phyloP scores from a whole-genome alignment of 108 stramenopile species.

The Fragilaria crotonensis region DNA sequence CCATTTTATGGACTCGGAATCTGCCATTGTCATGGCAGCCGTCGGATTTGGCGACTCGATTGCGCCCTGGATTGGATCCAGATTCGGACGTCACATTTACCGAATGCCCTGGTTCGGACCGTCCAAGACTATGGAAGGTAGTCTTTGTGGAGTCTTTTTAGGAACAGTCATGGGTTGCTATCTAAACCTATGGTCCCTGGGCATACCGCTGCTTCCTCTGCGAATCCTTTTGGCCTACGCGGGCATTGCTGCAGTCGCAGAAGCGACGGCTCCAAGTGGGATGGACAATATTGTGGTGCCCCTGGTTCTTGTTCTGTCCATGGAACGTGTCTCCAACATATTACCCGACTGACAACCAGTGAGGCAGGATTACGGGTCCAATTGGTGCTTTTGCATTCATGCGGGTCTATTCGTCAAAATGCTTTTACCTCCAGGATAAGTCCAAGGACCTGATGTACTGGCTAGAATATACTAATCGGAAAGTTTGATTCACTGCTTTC shows the following conservation, averaged over 20 bases:
- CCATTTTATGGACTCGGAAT: slow-evolving; percentile 14
- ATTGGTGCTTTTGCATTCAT: neutral
- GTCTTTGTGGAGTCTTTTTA: slow-evolving; percentile 52
- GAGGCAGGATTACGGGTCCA: neutral
- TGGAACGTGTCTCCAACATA: slow-evolving; percentile 13
- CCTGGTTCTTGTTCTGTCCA: slow-evolving; percentile 39
- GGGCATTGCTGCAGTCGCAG: slow-evolving; percentile 51
- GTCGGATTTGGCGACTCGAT: slow-evolving; percentile 54
- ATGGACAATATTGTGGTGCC: slow-evolving; percentile 62
- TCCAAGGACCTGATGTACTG: no score
- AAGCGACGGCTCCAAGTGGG: slow-evolving; percentile 55
- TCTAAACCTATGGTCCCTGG: slow-evolving; percentile 42
- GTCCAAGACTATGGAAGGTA: slow-evolving; percentile 69
- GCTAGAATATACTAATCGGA: no score
- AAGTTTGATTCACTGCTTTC: no score
- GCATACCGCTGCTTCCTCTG: slow-evolving; percentile 35
- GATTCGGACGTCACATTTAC: slow-evolving; percentile 56
- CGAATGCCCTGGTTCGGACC: slow-evolving; percentile 46
- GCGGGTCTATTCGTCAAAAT: neutral
- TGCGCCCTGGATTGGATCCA: slow-evolving; percentile 41
- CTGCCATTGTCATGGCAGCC: slow-evolving; percentile 42
- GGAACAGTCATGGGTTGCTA: slow-evolving; percentile 55
- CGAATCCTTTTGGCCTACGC: slow-evolving; percentile 41
- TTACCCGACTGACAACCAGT: neutral
- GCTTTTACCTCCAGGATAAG: no score